Evolutionary conservation across 441 rosid species (phyloP), one percentile per base, ranked within the genome.

Genomic region (Rhodomyrtus psidioides): DNA sequence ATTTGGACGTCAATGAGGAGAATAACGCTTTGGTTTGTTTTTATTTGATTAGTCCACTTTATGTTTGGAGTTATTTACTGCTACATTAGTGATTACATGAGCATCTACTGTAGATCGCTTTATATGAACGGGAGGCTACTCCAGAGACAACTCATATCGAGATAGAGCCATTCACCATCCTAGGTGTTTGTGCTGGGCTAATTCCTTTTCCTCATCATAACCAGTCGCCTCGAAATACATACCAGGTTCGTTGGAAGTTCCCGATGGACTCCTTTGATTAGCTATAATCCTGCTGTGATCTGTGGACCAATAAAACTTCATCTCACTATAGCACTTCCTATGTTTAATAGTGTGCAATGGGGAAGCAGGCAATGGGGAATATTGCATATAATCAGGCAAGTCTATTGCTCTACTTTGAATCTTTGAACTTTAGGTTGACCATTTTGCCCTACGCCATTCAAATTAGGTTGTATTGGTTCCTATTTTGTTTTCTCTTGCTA

Each of bases 281-380:
- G 8, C 28, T 23, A 27, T 82, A 53, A 26, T 51, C n/a, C 53
- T 49, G n/a, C 58, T 82, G 14, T 82, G 14, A 54, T 19, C 54
- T 28, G 39, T 82, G 83, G 39, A 28, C 28, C 30, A 27, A 10
- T 60, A 19, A 81, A 46, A 56, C 59, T 34, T 85, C 76, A 24
- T 83, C 83, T 62, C 55, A 53, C 39, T 55, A 7, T 16, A 39
- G 82, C 84, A 84, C 42, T 75, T 82, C 74, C 84, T 83, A 54
- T 87, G 62, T 83, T 42, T 16, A 89, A 84, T 89, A 97, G 99
- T 97, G 99, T 91, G 98, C 99, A 84, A 97, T 97, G 99, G 99
- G 99, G 86, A 97, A 97, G 93, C 99, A 97, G 93, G 98, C 99
- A 27, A 97, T 97, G 99, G 99, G 99, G 86, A 97, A 95, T 89